Evolutionary conservation across 148 eudicot genomes (phyloP), one percentile per base, ranked within the genome.

Genomic region (Fagopyrum homotropicum): DNA sequence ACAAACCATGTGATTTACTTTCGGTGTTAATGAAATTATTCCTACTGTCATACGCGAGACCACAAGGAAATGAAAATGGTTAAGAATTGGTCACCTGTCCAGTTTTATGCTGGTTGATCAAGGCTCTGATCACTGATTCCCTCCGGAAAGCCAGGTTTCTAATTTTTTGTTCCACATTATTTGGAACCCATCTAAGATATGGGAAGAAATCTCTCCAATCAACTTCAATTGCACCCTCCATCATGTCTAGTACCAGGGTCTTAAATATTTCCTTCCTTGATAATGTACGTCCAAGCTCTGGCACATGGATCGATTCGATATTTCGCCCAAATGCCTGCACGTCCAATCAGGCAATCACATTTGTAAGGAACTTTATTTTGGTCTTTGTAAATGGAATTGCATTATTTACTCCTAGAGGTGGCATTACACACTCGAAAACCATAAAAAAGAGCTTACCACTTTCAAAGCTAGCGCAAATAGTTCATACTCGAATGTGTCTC

Each of bases 121-220:
- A 82, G 59, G 93, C 82, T 72, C 84, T 89, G 91, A 95, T 90
- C 75, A 92, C 91, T 4, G 91, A 88, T 73, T 77, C 64, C 79
- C 97, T 86, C 0, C 89, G 88, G 45, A 74, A 73, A 80, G 81
- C 77, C 82, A 90, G 82, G 16, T 73, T 79, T 57, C 74, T 72
- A 1, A 92, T 82, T 19, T 80, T 92, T 19, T 69, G 45, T 75
- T 90, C 97, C 43, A 95, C 87, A 11, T 74, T 56, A 70, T 85
- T 89, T 4, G 98, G 98, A 76, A 92, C 79, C 98, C 98, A 95
- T 69, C 77, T 81, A 15, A 92, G 80, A 72, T 82, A 88, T 0
- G 98, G 97, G 78, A 92, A 92, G 79, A 95, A 95, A 78, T 95
- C 98, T 83, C 98, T 84, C 98, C 96, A 95, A 72, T 95, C 98